Evolutionary conservation across 2,329 filamentous ascomycete genomes (phyloP).

Genomic region (Diaporthe sp.): DNA sequence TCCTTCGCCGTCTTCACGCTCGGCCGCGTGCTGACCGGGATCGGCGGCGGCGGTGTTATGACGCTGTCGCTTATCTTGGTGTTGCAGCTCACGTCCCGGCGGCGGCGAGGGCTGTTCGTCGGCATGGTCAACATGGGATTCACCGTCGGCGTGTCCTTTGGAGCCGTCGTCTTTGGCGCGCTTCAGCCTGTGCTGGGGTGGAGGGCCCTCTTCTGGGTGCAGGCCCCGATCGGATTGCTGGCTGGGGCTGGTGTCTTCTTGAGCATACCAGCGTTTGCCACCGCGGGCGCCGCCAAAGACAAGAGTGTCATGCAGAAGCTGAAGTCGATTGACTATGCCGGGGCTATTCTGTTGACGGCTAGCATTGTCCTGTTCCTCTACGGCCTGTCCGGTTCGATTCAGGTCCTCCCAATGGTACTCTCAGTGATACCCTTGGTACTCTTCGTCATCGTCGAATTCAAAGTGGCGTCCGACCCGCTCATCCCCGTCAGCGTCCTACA

Average conservation of each 20-base stretch:
- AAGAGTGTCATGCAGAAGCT: constrained; percentile 66
- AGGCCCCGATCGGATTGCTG: constrained; percentile 73
- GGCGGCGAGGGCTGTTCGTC: constrained; percentile 78
- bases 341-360: constrained; percentile 73
- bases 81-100: constrained; percentile 78
- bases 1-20: constrained; percentile 74
- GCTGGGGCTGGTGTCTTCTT: constrained; percentile 74
- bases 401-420: constrained; percentile 69
- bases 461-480: constrained; percentile 76
- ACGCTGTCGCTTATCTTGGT: constrained; percentile 81
- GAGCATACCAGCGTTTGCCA: constrained; percentile 68
- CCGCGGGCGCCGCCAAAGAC: constrained; percentile 51
- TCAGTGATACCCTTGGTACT: constrained; percentile 65
- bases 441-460: constrained; percentile 74
- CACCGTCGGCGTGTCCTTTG: constrained; percentile 78
- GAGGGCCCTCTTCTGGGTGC: constrained; percentile 80
- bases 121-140: constrained; percentile 80
- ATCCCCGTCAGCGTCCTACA: constrained; percentile 79
- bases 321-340: constrained; percentile 79
- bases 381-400: constrained; percentile 73
- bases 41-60: constrained; percentile 79
- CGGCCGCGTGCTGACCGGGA: constrained; percentile 76
- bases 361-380: constrained; percentile 81
- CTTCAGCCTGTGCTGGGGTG: constrained; percentile 65
- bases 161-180: constrained; percentile 77